Percentiles rank a stretch among this genome's conserved stretches.
These are phyloP conservation scores for Raddia distichophylla DNA, from an alignment of 176 grass and related monocot species.

Conservation along the genomic window DNA sequence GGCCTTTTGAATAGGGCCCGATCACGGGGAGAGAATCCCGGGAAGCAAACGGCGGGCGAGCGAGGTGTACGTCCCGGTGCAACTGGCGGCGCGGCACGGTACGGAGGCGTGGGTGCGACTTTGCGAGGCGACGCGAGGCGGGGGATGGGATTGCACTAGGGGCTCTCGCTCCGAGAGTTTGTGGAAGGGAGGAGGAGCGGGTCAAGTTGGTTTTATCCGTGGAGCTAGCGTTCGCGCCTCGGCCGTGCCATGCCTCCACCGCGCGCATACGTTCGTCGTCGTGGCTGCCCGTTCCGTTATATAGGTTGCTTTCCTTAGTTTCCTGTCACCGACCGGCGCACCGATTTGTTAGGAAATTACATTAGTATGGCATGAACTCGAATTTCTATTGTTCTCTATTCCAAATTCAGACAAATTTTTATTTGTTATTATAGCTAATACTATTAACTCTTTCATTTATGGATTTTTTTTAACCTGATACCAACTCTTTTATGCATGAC, in stretches of 20 bases:
- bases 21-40: background rate
- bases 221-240: background rate
- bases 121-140: background rate
- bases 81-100: background rate
- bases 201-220: background rate
- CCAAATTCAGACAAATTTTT: no score
- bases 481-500: no score
- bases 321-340: background rate
- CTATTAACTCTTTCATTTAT: no score
- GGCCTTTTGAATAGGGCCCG: background rate
- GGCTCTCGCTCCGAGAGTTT: background rate
- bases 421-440: no score
- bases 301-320: background rate
- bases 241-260: background rate
- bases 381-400: no score
- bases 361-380: no score
- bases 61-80: conserved; percentile 1
- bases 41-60: background rate
- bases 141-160: background rate
- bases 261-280: background rate
- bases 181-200: background rate
- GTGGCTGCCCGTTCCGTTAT: conserved; percentile 15
- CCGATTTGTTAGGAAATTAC: no score
- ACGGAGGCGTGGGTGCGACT: background rate
- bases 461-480: no score